phyloP scores from a whole-genome alignment of 2,329 filamentous ascomycete genomes.

The Alternaria sp. region DNA sequence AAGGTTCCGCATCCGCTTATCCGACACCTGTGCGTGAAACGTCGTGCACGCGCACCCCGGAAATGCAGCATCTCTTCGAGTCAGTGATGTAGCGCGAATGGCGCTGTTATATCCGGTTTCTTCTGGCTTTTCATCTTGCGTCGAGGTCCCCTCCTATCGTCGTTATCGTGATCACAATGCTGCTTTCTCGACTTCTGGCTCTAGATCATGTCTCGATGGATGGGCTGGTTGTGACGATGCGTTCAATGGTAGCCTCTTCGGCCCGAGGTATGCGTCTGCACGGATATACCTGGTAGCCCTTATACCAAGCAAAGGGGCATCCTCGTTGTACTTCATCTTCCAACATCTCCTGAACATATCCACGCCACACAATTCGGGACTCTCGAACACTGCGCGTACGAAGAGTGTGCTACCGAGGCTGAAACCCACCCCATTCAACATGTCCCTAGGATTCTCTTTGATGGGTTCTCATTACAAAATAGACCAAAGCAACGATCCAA shows the following conservation, averaged over 20 bases:
- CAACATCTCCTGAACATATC: not conserved
- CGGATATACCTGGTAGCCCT: not conserved
- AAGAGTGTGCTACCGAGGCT: not conserved
- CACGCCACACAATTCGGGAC: not conserved
- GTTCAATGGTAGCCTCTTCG: not conserved
- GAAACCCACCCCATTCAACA: not conserved
- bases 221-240: not conserved
- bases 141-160: not conserved
- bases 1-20: conserved; percentile 6
- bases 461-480: not conserved
- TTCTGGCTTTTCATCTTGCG: not conserved
- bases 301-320: not conserved
- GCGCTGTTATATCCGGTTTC: conserved; percentile 5
- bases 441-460: not conserved
- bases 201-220: not conserved
- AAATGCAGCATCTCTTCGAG: conserved; percentile 8
- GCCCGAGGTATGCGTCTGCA: not conserved
- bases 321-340: not conserved
- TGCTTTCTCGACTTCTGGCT: not conserved
- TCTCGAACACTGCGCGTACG: not conserved
- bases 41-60: conserved; percentile 15
- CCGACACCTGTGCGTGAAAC: conserved; percentile 7
- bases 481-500: not conserved
- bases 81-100: not conserved
- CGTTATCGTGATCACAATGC: not conserved